Evolutionary conservation across 2,329 filamentous ascomycete species (phyloP).

Genomic region (Aspergillus versicolor): DNA sequence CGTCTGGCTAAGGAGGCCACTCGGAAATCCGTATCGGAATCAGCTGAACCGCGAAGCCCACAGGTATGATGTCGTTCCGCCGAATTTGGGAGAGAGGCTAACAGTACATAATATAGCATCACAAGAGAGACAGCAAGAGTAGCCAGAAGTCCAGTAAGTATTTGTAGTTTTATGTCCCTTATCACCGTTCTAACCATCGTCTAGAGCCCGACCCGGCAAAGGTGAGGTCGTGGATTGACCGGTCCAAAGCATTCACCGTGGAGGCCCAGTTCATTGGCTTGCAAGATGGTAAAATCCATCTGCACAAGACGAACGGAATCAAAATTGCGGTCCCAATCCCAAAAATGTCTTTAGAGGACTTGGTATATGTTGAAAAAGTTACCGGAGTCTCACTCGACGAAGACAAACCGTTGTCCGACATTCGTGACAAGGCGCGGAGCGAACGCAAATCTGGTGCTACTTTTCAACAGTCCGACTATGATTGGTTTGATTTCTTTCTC

Average conservation of each 20-base stretch:
- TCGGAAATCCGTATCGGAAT: constrained; percentile 59
- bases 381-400: constrained; percentile 89
- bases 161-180: neutral
- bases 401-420: constrained; percentile 86
- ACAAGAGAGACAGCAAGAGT: constrained; percentile 66
- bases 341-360: constrained; percentile 94
- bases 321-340: constrained; percentile 94
- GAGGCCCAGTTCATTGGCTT: constrained; percentile 95
- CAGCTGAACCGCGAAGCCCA: constrained; percentile 54
- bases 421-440: constrained; percentile 50
- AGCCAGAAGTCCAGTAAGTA: constrained; percentile 72
- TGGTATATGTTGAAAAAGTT: constrained; percentile 87
- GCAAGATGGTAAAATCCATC: constrained; percentile 92
- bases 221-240: constrained; percentile 90
- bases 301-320: constrained; percentile 96
- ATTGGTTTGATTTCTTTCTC: constrained; percentile 99
- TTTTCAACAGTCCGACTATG: constrained; percentile 63
- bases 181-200: neutral
- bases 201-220: constrained; percentile 79
- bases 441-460: constrained; percentile 41
- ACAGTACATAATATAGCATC: constrained; percentile 67
- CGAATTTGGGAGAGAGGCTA: constrained; percentile 49
- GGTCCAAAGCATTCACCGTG: constrained; percentile 93
- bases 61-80: constrained; percentile 70
- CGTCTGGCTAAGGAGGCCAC: constrained; percentile 78